phyloP scores from a whole-genome alignment of 2,329 filamentous ascomycete species.

The Lachnellula subtilissima region DNA sequence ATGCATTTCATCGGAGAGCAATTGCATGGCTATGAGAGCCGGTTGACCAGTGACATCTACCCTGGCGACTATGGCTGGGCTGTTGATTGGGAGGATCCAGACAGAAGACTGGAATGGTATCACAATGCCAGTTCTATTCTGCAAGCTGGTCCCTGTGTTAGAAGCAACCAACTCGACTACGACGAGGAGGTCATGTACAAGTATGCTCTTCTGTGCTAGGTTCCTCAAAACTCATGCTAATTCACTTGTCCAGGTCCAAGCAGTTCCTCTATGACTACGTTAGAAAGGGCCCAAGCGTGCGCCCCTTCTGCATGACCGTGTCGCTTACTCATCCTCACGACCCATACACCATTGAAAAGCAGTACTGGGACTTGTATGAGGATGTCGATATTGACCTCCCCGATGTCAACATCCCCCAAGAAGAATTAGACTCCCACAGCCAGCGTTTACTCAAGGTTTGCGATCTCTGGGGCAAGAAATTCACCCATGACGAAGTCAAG shows the following conservation, averaged over 20 bases:
- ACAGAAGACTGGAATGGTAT: constrained; percentile 85
- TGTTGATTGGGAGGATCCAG: constrained; percentile 91
- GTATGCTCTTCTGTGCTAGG: constrained; percentile 7
- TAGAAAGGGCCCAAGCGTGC: constrained; percentile 65
- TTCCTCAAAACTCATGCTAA: constrained; percentile 6
- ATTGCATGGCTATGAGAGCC: constrained; percentile 87
- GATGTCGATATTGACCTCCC: constrained; percentile 82
- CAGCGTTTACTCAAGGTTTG: constrained; percentile 81
- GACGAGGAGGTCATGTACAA: constrained; percentile 96
- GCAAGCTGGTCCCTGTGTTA: constrained; percentile 81
- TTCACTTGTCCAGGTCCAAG: constrained; percentile 45
- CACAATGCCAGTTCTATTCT: constrained; percentile 93
- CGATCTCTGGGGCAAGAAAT: constrained; percentile 78
- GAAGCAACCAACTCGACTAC: constrained; percentile 93
- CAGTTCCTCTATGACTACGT: constrained; percentile 91
- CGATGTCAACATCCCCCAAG: constrained; percentile 69
- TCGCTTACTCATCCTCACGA: constrained; percentile 94
- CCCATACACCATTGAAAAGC: constrained; percentile 87
- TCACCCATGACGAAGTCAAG: constrained; percentile 81
- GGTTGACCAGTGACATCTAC: constrained; percentile 93
- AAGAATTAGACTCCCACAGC: constrained; percentile 81
- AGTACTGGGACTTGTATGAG: constrained; percentile 92
- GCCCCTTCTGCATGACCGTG: constrained; percentile 83
- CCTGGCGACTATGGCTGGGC: constrained; percentile 92
- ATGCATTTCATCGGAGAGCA: constrained; percentile 98